Evolutionary conservation across 805 yeast genomes (phyloP), one percentile per base, ranked within the genome.

Genomic region (Kuraishia borneana): DNA sequence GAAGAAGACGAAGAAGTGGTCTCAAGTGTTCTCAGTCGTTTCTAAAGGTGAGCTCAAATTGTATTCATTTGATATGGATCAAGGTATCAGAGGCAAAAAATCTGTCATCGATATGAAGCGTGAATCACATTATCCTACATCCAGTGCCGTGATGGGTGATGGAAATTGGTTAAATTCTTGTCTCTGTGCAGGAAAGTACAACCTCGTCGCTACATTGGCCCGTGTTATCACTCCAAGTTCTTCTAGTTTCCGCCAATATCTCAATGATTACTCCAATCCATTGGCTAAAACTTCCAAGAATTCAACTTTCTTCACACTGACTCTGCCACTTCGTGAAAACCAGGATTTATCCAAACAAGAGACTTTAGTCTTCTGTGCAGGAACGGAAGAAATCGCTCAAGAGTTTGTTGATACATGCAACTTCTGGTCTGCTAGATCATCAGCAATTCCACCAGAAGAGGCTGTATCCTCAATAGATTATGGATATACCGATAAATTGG

Each of bases 391-490:
- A 43, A 70, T 72, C 38, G 92, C 95, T 0, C 56, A 60, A 29
- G 81, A 75, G 47, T 83, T 72, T 53, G 73, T 82, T 13, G 71
- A 78, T 43, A 74, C 89, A 4, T 77, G 92, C 55, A 87, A 85
- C 53, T 87, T 83, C 51, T 87, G 96, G 95, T 83, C 94, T 2
- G 83, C 89, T 2, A 70, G 92, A 42, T 69, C 82, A 25, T 79
- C 94, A 5, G 79, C 87, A 12, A 77, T 83, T 16, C 95, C 95
- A 3, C 65, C 76, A 0, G 82, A 77, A 46, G 79, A 75, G 36
- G 75, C 80, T 41, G 65, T 83, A 21, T 75, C 85, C 2, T 76
- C 89, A 5, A 69, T 77, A 38, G 94, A 87, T 50, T 85, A 74
- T 50, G 95, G 95, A 2, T 85, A 95, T 95, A 63, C 65, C 19